Evolutionary conservation across 2,329 filamentous ascomycete genomes (phyloP), one percentile per base, ranked within the genome.

Genomic region (Lachnellula willkommii): DNA sequence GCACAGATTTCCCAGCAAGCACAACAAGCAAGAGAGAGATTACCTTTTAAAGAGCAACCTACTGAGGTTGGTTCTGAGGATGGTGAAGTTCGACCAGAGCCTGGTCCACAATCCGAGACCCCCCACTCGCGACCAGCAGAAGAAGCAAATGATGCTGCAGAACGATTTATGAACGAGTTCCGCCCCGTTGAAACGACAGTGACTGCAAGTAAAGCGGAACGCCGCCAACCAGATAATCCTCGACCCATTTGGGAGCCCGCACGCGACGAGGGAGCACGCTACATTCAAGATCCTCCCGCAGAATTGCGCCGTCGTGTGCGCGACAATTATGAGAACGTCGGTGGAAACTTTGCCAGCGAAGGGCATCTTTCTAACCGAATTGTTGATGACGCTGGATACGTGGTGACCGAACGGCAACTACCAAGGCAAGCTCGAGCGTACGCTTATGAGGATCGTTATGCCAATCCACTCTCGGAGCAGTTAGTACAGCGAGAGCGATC

Each of bases 111-210:
- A 14, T 54, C 52, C 42, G 57, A 56, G 6, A 32, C 40, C 37
- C 53, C 49, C 43, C 46, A 52, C 24, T 37, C 40, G 11, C 49
- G 46, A 15, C 50, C 58, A 17, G 55, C 62, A 5, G 58, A 62
- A 15, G 69, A 72, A 53, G 65, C 68, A 35, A 62, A 65, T 42
- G 69, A 62, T 47, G 71, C 67, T n/a, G 70, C 71, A 11, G 72
- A 74, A 47, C 65, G 67, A 15, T 75, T 74, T 48, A 62, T 74
- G 14, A 68, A 68, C 49, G 66, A 64, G n/a, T 71, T 73, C 24
- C 57, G 63, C 15, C 65, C 71, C 20, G 67, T 54, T 8, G 65
- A 63, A 24, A 42, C 48, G 15, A 54, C 53, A 22, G 55, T 59
- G 11, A n/a, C 46, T 11, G 22, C 50, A 36, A 45, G 50, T 46